Evolutionary conservation across 306 rosid species (phyloP), one percentile per base, ranked within the genome.

Genomic region (Castanea sativa): DNA sequence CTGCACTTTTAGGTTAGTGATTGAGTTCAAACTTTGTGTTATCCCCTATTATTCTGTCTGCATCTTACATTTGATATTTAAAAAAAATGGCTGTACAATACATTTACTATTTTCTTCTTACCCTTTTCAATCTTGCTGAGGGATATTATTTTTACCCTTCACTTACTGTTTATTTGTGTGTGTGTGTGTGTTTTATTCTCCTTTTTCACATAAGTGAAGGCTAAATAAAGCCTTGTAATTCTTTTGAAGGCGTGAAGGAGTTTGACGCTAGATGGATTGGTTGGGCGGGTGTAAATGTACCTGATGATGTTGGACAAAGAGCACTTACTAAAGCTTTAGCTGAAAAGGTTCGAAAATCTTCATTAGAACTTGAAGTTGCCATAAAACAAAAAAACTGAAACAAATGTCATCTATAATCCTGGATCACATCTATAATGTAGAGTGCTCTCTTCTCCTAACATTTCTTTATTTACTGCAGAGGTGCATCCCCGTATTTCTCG

Each of bases 201-300:
- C 63, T 53, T 30, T 58, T 30, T 64, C 75, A 67, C 51, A 19
- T 8, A 74, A 35, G 74, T 61, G 73, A 73, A 81, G 76, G 73
- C 60, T 82, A 56, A 78, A 56, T 85, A 67, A 76, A 79, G 72
- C 73, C 56, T 74, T 55, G 63, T 76, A 78, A 57, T 85, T 83
- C 53, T 88, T 76, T 78, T 94, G 86, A 85, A 94, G 98, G 99
- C 68, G 88, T 94, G 75, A 94, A 87, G 91, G 99, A 94, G 83
- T 92, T 94, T 77, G 99, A 94, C 68, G 89, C 97, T 38, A 89
- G 97, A 86, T 94, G 99, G 99, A 94, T 92, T 82, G 99, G 99
- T 45, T 94, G 99, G 97, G 92, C 97, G 74, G 99, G 99, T n/a
- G 87, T 94, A 69, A 94, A 91, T 87, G 99, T 94, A 60, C 89